These are phyloP conservation scores for Stachybotrys chartarum DNA, from an alignment of 2,329 filamentous ascomycete genomes.

Conservation along the genomic window DNA sequence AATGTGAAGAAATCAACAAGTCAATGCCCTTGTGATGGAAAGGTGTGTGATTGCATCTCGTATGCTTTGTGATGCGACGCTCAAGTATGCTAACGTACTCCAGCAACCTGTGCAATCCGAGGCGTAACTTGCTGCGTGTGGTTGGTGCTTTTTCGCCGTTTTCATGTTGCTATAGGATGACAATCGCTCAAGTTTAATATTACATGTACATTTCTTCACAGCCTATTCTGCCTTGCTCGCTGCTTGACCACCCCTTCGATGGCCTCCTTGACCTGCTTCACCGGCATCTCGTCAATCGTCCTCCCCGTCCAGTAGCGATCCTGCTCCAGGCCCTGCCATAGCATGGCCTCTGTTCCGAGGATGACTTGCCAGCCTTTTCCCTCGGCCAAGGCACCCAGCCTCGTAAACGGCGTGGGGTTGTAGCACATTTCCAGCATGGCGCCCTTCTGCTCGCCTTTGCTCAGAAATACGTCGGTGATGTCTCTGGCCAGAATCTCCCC, in stretches of 20 bases:
- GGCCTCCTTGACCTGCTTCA: conserved; percentile 48
- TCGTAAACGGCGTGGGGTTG: conserved; percentile 64
- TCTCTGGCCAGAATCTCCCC: conserved; percentile 54
- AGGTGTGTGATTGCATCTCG: too few species aligned
- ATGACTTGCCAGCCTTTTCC: conserved; percentile 65
- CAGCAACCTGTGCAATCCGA: too few species aligned
- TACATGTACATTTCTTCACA: conserved; percentile 8
- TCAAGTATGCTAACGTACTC: too few species aligned
- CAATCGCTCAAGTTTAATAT: neutral
- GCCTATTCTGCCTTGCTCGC: conserved; percentile 14
- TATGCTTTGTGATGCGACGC: too few species aligned
- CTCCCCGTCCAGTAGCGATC: conserved; percentile 58
- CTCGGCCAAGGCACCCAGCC: conserved; percentile 54
- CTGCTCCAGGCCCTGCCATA: conserved; percentile 71
- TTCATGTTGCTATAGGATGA: too few species aligned
- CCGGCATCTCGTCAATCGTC: conserved; percentile 49
- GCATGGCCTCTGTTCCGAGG: conserved; percentile 67
- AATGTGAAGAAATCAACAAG: neutral
- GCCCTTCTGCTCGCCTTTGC: conserved; percentile 48
- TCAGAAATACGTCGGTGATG: conserved; percentile 42
- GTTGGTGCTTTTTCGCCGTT: too few species aligned
- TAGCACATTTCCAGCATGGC: conserved; percentile 79
- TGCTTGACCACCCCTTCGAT: conserved; percentile 35
- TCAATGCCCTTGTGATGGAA: neutral
- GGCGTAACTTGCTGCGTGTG: too few species aligned